Base-by-base conservation (phyloP, 2,329 filamentous ascomycete species). In the Coleophoma eucalyptorum region DNA sequence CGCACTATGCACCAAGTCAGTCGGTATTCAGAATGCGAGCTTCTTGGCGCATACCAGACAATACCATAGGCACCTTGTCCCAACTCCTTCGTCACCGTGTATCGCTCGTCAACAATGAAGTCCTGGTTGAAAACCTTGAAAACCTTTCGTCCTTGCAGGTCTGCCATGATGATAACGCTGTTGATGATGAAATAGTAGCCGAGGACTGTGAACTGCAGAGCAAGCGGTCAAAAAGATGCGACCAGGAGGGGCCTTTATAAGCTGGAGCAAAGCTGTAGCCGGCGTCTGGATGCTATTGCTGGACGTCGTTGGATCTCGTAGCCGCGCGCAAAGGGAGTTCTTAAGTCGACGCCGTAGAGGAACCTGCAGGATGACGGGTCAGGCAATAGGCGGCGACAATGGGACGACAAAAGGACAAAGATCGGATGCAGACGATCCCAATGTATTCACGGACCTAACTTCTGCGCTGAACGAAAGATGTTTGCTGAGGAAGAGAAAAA, bases 51-150 rank as follows among this genome's bases (percentile, higher is more conserved):
- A 55, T 81, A 96, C 91, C 94, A 99, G 67, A 99, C 94, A 66
- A 99, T 97, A 68, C 94, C 94, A 68, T 99, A 99, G 65, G 94
- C 94, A 67, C 94, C 94, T 72, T 99, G 94, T 43, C 94, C 94
- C 50, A 99, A 80, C 78, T 99, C 94, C 80, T 99, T 99, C 59
- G 93, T 97, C 59, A 99, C 94, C 59, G 89, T 96, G 76, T 99
- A 99, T 65, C 93, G 86, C 73, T 97, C 93, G 69, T 97, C 94
- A 66, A 97, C 94, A 63, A 97, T 86, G 69, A 99, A 99, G 77
- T 99, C 94, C 69, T 99, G 94, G 79, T 97, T 97, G 77, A 99
- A 99, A 70, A 99, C 92, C 85, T 96, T 96, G 81, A 96, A 97
- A 72, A 93, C 83, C 81, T 96, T 97, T 73, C 91, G 87, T 67